phyloP scores from a whole-genome alignment of 2,329 filamentous ascomycete genomes.

The Alternaria rosae region DNA sequence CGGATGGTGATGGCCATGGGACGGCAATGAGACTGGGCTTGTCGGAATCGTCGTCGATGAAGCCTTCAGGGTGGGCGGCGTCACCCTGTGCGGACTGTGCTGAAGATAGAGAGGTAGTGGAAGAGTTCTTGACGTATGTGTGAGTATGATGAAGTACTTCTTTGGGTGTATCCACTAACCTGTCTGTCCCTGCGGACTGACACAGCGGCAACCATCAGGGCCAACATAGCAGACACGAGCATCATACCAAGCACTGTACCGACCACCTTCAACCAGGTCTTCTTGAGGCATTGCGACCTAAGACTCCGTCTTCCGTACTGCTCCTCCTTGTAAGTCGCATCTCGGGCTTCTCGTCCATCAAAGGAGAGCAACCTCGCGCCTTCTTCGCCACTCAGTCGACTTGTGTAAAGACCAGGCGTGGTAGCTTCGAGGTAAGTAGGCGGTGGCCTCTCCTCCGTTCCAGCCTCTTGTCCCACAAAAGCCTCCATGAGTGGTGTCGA shows the following conservation, averaged over 20 bases:
- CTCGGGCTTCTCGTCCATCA: constrained; percentile 26
- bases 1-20: constrained; percentile 23
- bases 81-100: constrained; percentile 23
- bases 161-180: constrained; percentile 16
- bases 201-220: constrained; percentile 27
- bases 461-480: constrained; percentile 31
- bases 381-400: constrained; percentile 39
- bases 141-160: constrained; percentile 5
- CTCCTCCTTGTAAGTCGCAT: constrained; percentile 32
- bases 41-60: constrained; percentile 24
- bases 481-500: constrained; percentile 35
- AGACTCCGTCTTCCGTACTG: constrained; percentile 29
- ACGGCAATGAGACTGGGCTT: constrained; percentile 18
- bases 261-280: constrained; percentile 31
- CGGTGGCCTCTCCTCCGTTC: constrained; percentile 16
- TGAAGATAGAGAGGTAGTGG: constrained; percentile 4
- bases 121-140: neutral
- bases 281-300: constrained; percentile 30
- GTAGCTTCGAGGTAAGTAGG: constrained; percentile 47
- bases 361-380: constrained; percentile 36
- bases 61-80: constrained; percentile 17
- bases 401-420: constrained; percentile 41
- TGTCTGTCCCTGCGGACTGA: constrained; percentile 26
- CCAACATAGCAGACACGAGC: constrained; percentile 32
- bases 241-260: constrained; percentile 29